phyloP scores from a whole-genome alignment of 164 flowering plant genomes.

The Paratinospora sagittata region DNA sequence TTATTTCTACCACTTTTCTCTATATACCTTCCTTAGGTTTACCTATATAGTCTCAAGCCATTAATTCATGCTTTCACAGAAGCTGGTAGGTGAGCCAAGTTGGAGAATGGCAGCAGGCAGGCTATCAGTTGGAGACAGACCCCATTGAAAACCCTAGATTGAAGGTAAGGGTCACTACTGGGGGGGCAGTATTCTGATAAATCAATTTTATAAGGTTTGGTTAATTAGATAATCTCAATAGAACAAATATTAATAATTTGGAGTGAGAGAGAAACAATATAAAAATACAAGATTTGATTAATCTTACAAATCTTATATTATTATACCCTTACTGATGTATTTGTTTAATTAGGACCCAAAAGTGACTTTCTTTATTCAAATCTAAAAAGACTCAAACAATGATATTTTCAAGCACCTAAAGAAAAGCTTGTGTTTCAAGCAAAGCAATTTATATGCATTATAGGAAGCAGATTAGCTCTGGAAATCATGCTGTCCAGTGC shows the following conservation, averaged over 20 bases:
- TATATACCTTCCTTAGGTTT: neutral
- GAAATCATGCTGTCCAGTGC: neutral
- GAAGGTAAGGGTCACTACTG: neutral
- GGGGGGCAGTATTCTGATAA: neutral
- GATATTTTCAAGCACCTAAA: neutral
- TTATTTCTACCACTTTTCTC: neutral
- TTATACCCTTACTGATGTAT: no score
- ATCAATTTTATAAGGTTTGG: neutral
- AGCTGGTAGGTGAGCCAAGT: neutral
- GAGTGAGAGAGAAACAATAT: neutral
- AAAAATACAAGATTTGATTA: neutral
- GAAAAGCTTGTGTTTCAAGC: neutral
- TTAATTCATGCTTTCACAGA: neutral
- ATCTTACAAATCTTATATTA: neutral
- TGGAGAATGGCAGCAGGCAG: neutral
- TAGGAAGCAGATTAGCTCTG: neutral
- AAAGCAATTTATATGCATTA: neutral
- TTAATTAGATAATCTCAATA: no score
- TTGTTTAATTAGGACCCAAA: neutral
- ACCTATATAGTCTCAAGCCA: neutral
- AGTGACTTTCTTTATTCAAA: neutral
- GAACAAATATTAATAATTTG: no score
- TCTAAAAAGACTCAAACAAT: neutral
- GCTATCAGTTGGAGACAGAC: neutral
- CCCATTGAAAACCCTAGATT: neutral